phyloP scores from a whole-genome alignment of 2,329 filamentous ascomycete species.

The Xylaria sp. region DNA sequence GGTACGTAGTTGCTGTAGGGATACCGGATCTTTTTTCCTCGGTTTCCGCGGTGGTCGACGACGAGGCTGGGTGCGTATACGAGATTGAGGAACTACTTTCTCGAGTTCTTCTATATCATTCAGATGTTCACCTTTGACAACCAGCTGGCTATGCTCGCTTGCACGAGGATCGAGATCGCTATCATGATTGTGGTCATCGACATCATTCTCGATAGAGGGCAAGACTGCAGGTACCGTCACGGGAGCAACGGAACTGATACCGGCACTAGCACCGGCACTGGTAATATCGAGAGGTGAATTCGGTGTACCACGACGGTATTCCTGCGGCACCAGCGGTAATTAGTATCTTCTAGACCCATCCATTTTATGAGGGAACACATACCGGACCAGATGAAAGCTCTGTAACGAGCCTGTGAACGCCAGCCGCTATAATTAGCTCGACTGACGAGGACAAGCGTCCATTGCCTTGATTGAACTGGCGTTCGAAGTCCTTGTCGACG shows the following conservation, averaged over 20 bases:
- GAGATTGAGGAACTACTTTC: neutral
- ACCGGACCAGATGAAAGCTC: slow-evolving; percentile 39
- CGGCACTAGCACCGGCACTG: neutral
- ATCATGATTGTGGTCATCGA: neutral
- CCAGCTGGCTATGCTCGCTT: neutral
- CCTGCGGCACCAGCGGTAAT: slow-evolving; percentile 34
- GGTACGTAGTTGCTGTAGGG: slow-evolving; percentile 41
- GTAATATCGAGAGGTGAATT: slow-evolving; percentile 8
- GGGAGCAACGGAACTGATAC: neutral
- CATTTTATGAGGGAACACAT: slow-evolving; percentile 17
- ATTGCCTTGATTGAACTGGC: slow-evolving; percentile 37
- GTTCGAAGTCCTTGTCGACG: slow-evolving; percentile 42
- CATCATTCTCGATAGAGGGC: slow-evolving; percentile 42
- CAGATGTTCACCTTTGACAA: neutral
- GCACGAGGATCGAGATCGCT: too few species aligned
- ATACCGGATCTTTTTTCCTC: slow-evolving; percentile 31
- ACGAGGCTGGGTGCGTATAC: slow-evolving; percentile 17
- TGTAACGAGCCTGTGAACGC: slow-evolving; percentile 39
- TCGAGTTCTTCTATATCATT: neutral
- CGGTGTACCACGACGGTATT: slow-evolving; percentile 35
- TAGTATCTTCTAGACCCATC: neutral
- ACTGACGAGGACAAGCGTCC: slow-evolving; percentile 37
- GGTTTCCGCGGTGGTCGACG: slow-evolving; percentile 21
- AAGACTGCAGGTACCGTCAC: slow-evolving; percentile 27
- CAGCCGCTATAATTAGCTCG: slow-evolving; percentile 38